phyloP scores from a whole-genome alignment of 2,329 filamentous ascomycete species.

The Neopestalotiopsis sp. region DNA sequence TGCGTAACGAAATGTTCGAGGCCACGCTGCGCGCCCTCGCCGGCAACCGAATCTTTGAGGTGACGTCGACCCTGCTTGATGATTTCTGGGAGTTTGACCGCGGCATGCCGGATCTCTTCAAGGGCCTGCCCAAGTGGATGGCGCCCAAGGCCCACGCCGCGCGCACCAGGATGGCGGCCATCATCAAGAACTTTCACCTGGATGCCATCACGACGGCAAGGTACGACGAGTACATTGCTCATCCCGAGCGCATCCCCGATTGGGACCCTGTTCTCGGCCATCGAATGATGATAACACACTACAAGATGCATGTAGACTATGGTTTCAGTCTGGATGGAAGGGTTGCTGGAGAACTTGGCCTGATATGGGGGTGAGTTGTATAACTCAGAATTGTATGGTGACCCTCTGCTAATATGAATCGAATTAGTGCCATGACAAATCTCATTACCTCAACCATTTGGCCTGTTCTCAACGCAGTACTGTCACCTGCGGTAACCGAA shows the following conservation, averaged over 20 bases:
- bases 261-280: background rate
- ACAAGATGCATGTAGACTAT: background rate
- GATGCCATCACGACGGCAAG: no score
- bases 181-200: background rate
- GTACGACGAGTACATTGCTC: no score
- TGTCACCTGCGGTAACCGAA: no score
- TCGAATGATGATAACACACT: background rate
- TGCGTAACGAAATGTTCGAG: background rate
- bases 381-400: no score
- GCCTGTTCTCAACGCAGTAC: background rate
- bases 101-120: background rate
- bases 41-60: conserved; percentile 2
- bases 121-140: background rate
- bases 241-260: no score
- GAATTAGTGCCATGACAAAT: background rate
- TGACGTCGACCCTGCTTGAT: background rate
- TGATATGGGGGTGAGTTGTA: conserved; percentile 2
- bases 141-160: background rate
- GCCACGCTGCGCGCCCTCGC: background rate
- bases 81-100: conserved; percentile 9
- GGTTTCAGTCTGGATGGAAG: background rate
- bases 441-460: conserved; percentile 16
- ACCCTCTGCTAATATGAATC: no score
- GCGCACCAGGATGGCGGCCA: background rate
- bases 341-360: background rate